Evolutionary conservation across 805 yeast genomes (phyloP).

Genomic region (Barnettozyma botsteinii): DNA sequence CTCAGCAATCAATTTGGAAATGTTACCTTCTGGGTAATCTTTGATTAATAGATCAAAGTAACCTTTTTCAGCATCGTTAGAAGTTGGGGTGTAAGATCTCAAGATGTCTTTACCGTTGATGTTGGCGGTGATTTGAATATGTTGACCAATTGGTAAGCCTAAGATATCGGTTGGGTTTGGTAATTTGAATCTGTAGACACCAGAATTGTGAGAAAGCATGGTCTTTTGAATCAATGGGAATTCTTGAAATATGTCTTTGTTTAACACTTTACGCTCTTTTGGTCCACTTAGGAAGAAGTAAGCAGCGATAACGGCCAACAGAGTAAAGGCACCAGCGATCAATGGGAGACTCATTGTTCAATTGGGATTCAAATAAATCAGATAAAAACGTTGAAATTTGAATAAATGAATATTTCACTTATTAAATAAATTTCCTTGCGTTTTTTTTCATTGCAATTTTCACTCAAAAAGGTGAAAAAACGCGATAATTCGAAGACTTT

Average conservation of each 20-base stretch:
- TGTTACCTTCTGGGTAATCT: constrained; percentile 79
- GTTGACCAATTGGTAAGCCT: constrained; percentile 94
- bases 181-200: constrained; percentile 76
- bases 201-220: constrained; percentile 72
- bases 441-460: neutral
- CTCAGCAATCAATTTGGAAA: constrained; percentile 67
- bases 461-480: constrained; percentile 3
- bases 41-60: constrained; percentile 81
- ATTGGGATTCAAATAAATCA: neutral
- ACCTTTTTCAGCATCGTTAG: constrained; percentile 74
- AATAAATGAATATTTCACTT: too few species aligned
- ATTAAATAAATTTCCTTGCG: too few species aligned
- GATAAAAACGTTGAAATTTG: neutral
- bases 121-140: constrained; percentile 70
- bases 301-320: constrained; percentile 12
- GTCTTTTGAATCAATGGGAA: constrained; percentile 79
- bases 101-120: constrained; percentile 76
- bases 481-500: neutral
- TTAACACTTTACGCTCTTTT: constrained; percentile 38
- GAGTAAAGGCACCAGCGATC: constrained; percentile 11
- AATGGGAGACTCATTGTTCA: constrained; percentile 2
- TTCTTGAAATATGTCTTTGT: constrained; percentile 61
- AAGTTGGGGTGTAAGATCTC: constrained; percentile 87
- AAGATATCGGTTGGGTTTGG: constrained; percentile 69
- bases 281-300: constrained; percentile 6